These are phyloP conservation scores for Brassica cretica DNA, from an alignment of 345 rosid genomes.

Conservation along the genomic window DNA sequence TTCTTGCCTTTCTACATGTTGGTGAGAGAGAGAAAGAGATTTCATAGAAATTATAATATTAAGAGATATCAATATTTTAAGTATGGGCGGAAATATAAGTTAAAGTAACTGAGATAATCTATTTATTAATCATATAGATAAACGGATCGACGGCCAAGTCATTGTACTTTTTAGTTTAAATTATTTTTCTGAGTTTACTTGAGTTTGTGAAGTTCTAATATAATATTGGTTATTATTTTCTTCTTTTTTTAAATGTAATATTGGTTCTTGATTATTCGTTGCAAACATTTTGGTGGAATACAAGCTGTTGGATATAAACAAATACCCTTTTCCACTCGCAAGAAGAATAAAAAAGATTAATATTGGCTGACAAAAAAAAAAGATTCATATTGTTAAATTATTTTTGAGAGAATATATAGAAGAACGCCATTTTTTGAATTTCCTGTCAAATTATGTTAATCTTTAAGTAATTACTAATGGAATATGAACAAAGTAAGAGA, in stretches of 20 bases:
- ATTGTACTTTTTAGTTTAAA: constrained; percentile 19
- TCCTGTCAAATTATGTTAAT: background rate
- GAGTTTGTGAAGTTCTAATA: constrained; percentile 9
- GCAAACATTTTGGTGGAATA: background rate
- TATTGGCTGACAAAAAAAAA: background rate
- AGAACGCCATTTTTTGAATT: background rate
- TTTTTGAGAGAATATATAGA: background rate
- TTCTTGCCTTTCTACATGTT: constrained; percentile 35
- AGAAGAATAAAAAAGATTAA: constrained; percentile 16
- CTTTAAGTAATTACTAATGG: background rate
- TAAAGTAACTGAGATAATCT: constrained; percentile 28
- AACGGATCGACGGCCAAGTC: constrained; percentile 33
- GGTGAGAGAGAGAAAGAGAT: constrained; percentile 12
- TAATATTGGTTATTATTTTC: background rate
- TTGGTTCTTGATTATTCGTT: constrained; percentile 28
- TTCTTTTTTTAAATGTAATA: background rate
- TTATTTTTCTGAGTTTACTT: constrained; percentile 21
- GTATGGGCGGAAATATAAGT: constrained; percentile 31
- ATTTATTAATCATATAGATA: constrained; percentile 2
- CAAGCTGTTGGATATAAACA: background rate
- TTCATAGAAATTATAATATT: background rate
- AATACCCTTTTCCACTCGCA: background rate
- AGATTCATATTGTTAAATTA: background rate
- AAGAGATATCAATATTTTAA: constrained; percentile 15
- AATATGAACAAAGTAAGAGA: constrained; percentile 4